A percentile compares a stretch with the other conserved stretches of the same genome.
Conservation (phyloP, 192 early-diverging fungal species). For the Gryganskiella cystojenkinii region DNA sequence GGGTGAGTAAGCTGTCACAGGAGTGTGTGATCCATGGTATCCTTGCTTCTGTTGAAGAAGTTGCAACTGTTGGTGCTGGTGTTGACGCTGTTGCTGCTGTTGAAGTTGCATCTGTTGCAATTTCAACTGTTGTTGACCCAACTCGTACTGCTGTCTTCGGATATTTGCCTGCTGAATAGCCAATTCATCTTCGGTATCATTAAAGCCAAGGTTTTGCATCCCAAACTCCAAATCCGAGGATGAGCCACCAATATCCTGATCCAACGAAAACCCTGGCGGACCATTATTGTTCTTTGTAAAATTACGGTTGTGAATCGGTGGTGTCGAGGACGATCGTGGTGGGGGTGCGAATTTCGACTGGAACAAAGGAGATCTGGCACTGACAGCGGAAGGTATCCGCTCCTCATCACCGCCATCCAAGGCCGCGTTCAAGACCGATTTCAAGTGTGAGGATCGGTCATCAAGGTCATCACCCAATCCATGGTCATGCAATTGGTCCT, state of each 20-base stretch:
- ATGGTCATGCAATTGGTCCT: slow-evolving; percentile 41
- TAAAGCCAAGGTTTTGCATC: slow-evolving; percentile 62
- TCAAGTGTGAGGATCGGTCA: slow-evolving; percentile 55
- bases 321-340: slow-evolving; percentile 75
- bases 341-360: slow-evolving; percentile 61
- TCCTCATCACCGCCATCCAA: slow-evolving; percentile 70
- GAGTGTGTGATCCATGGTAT: slow-evolving; percentile 47
- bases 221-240: slow-evolving; percentile 62
- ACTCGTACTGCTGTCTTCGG: slow-evolving; percentile 52
- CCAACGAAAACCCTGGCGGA: slow-evolving; percentile 49
- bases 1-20: slow-evolving; percentile 43
- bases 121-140: slow-evolving; percentile 62
- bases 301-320: slow-evolving; percentile 64
- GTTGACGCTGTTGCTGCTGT: slow-evolving; percentile 19
- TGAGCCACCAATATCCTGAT: slow-evolving; percentile 48
- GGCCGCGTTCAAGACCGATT: slow-evolving; percentile 69
- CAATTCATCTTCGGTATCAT: slow-evolving; percentile 55
- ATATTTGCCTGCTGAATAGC: slow-evolving; percentile 53
- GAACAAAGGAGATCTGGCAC: slow-evolving; percentile 45
- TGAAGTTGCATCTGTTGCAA: slow-evolving; percentile 60
- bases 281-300: slow-evolving; percentile 59
- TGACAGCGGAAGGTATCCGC: slow-evolving; percentile 40
- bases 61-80: slow-evolving; percentile 35
- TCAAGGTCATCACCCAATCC: slow-evolving; percentile 40
- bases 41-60: slow-evolving; percentile 23